phyloP scores from a whole-genome alignment of 2,329 filamentous ascomycete genomes.

The Penicillium sp. region DNA sequence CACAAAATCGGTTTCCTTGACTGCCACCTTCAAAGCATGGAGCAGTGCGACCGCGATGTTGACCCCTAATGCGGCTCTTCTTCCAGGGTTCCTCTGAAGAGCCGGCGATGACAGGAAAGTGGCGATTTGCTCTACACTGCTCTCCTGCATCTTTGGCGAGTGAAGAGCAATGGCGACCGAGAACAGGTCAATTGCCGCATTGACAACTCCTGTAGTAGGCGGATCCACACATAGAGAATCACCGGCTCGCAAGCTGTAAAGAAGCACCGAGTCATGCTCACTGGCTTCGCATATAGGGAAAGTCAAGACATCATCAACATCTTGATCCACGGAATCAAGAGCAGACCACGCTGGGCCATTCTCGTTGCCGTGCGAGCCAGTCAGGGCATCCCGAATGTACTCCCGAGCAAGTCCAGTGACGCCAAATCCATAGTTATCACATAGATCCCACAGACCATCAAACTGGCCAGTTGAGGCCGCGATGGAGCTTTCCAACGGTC shows the following conservation, averaged over 20 bases:
- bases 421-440: conserved; percentile 93
- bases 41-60: conserved; percentile 86
- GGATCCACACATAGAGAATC: conserved; percentile 69
- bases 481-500: conserved; percentile 86
- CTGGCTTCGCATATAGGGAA: conserved; percentile 78
- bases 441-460: conserved; percentile 93
- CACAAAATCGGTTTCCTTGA: conserved; percentile 76
- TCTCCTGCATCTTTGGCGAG: conserved; percentile 90
- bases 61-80: conserved; percentile 87
- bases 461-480: conserved; percentile 88
- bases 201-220: conserved; percentile 89
- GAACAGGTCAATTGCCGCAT: conserved; percentile 91
- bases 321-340: conserved; percentile 46
- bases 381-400: conserved; percentile 73
- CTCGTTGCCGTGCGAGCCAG: conserved; percentile 70
- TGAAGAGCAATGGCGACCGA: conserved; percentile 89
- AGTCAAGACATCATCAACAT: conserved; percentile 50
- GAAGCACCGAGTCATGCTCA: conserved; percentile 84
- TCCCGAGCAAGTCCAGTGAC: conserved; percentile 84
- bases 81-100: conserved; percentile 82
- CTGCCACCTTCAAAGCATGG: conserved; percentile 80
- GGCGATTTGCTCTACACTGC: conserved; percentile 89
- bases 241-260: conserved; percentile 67
- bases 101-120: conserved; percentile 83
- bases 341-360: conserved; percentile 54